phyloP scores from a whole-genome alignment of 768 basidiomycete genomes.

The Xerocomus spinulosus region DNA sequence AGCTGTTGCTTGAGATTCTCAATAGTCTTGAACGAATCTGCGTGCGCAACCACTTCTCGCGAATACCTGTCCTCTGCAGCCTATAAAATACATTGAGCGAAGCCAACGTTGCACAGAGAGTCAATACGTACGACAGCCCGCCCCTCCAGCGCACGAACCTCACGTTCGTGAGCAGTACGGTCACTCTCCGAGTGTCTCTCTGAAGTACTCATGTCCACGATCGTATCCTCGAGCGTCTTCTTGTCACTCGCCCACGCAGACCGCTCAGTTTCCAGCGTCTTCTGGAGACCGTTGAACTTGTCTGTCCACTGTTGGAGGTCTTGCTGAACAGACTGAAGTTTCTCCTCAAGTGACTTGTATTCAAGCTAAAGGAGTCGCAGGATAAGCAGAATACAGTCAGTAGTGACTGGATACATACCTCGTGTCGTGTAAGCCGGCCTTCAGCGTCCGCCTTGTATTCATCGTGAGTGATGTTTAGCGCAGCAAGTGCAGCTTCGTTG shows the following conservation, averaged over 20 bases:
- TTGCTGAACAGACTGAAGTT: constrained; percentile 47
- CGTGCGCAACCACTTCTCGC: constrained; percentile 79
- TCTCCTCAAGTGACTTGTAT: constrained; percentile 57
- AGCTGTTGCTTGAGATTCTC: constrained; percentile 64
- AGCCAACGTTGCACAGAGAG: not conserved
- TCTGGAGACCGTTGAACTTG: constrained; percentile 57
- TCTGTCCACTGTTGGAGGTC: constrained; percentile 48
- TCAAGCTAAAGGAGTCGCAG: constrained; percentile 47
- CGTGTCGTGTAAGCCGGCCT: constrained; percentile 57
- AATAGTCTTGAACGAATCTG: constrained; percentile 74
- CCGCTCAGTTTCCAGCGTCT: constrained; percentile 64
- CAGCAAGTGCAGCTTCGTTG: constrained; percentile 69
- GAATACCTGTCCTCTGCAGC: constrained; percentile 79
- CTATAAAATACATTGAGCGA: constrained; percentile 25
- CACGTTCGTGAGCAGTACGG: constrained; percentile 57
- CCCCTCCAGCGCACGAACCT: constrained; percentile 63
- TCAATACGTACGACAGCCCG: constrained; percentile 53
- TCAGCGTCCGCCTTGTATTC: constrained; percentile 75
- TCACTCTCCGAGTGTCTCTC: constrained; percentile 65
- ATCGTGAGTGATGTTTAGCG: constrained; percentile 68
- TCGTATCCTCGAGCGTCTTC: constrained; percentile 76
- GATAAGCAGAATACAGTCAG: not conserved
- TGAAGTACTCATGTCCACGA: constrained; percentile 73
- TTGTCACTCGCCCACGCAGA: constrained; percentile 72
- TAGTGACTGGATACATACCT: constrained; percentile 41